phyloP scores from a whole-genome alignment of 108 stramenopile genomes.

The Fragilaria crotonensis region DNA sequence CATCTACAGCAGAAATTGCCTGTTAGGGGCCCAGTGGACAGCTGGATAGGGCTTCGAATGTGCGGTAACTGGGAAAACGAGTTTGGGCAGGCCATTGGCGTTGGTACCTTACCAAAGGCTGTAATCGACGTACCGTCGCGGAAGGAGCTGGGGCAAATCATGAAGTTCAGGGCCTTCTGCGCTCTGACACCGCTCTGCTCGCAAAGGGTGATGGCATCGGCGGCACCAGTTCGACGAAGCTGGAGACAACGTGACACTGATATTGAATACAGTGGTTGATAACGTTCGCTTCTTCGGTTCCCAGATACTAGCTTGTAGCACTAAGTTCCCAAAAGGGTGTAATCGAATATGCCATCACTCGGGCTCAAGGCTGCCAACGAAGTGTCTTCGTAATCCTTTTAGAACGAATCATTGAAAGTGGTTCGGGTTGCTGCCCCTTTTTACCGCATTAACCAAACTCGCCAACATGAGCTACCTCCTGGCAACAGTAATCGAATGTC shows the following conservation, averaged over 20 bases:
- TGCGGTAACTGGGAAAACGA: constrained; percentile 70
- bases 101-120: constrained; percentile 37
- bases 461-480: too few species aligned
- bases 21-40: constrained; percentile 64
- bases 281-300: too few species aligned
- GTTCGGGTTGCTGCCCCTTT: too few species aligned
- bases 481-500: too few species aligned
- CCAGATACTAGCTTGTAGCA: too few species aligned
- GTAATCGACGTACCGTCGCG: constrained; percentile 17
- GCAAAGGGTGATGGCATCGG: constrained; percentile 47
- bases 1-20: constrained; percentile 49
- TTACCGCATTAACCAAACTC: too few species aligned
- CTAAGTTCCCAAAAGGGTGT: too few species aligned
- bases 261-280: constrained; percentile 78
- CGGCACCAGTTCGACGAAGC: constrained; percentile 9
- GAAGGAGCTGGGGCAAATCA: constrained; percentile 45
- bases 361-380: too few species aligned
- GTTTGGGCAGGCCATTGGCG: constrained; percentile 52
- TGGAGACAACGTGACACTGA: constrained; percentile 73
- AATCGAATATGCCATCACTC: too few species aligned
- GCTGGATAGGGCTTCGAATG: constrained; percentile 72
- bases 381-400: too few species aligned
- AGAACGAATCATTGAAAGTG: too few species aligned
- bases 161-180: constrained; percentile 73
- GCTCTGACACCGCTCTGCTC: constrained; percentile 61